Percentiles rank a stretch among this genome's conserved stretches.
phyloP scores from a whole-genome alignment of 1,139 yeast species.

The Yamadazyma diospyri region DNA sequence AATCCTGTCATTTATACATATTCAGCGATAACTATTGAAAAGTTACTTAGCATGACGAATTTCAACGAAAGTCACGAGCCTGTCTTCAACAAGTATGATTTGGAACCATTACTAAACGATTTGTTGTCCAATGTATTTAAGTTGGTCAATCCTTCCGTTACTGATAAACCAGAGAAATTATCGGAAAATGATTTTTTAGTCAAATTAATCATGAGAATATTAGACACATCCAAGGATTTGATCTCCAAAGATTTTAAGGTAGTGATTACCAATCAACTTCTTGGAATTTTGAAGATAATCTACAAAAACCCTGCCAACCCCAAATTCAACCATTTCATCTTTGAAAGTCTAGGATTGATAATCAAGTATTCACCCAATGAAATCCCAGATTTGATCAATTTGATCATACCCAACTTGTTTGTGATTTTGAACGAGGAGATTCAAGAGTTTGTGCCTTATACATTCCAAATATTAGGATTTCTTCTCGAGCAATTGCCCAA shows the following conservation, averaged over 20 bases:
- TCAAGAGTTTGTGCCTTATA: conserved; percentile 91
- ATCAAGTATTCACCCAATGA: conserved; percentile 44
- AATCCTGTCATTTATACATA: conserved; percentile 90
- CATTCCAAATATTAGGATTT: conserved; percentile 82
- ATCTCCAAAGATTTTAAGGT: conserved; percentile 36
- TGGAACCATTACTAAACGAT: conserved; percentile 44
- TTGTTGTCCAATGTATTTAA: conserved; percentile 64
- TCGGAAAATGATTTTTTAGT: conserved; percentile 94
- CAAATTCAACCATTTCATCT: conserved; percentile 81
- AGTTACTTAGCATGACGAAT: conserved; percentile 73
- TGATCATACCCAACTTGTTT: conserved; percentile 66
- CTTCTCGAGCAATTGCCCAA: conserved; percentile 64
- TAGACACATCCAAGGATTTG: conserved; percentile 70
- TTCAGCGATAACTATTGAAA: conserved; percentile 89
- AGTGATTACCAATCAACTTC: conserved; percentile 59
- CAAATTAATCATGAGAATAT: conserved; percentile 82
- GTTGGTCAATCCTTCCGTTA: conserved; percentile 44
- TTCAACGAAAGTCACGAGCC: conserved; percentile 43
- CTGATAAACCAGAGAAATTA: conserved; percentile 67
- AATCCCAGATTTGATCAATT: conserved; percentile 46
- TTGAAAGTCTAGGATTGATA: conserved; percentile 81
- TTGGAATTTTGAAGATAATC: conserved; percentile 66
- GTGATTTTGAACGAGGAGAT: conserved; percentile 75
- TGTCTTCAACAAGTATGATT: conserved; percentile 70
- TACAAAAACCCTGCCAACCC: conserved; percentile 95